phyloP scores from a whole-genome alignment of 331 rosid genomes.

The Ulmus americana region DNA sequence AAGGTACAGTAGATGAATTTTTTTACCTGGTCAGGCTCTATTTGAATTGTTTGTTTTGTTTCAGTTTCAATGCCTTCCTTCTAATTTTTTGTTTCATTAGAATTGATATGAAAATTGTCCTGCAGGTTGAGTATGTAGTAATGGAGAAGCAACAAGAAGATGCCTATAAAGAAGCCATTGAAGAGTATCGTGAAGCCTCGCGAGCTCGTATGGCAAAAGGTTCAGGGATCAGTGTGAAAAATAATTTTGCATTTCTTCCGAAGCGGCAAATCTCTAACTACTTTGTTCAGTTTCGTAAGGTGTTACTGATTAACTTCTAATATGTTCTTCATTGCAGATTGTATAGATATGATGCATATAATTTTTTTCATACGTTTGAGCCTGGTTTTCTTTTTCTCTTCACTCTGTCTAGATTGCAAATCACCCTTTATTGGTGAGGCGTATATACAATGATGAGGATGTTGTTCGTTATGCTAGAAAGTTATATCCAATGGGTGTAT shows the following conservation, averaged over 20 bases:
- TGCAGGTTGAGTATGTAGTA: conserved; percentile 76
- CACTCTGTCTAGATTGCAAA: conserved; percentile 71
- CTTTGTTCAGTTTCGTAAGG: conserved; percentile 97
- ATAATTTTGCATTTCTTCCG: conserved; percentile 47
- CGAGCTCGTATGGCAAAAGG: conserved; percentile 59
- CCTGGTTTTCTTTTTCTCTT: not conserved
- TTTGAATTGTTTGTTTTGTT: conserved; percentile 11
- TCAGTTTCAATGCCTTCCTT: not conserved
- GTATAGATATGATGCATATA: not conserved
- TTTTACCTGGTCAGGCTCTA: not conserved
- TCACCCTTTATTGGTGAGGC: conserved; percentile 91
- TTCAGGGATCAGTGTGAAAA: conserved; percentile 35
- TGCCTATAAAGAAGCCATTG: conserved; percentile 83
- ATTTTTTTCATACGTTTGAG: not conserved
- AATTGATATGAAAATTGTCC: conserved; percentile 19
- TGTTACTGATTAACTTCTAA: conserved; percentile 22
- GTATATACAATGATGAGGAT: conserved; percentile 76
- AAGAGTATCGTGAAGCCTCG: conserved; percentile 80
- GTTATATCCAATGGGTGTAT: conserved; percentile 77
- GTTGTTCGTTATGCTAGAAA: conserved; percentile 75
- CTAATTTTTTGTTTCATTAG: conserved; percentile 11
- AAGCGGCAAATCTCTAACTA: conserved; percentile 82
- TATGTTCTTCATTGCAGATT: not conserved
- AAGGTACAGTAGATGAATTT: conserved; percentile 34
- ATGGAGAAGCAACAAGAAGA: conserved; percentile 75